These are phyloP conservation scores for Rhododendron vialii DNA, from an alignment of 148 eudicot genomes.

Conservation along the genomic window DNA sequence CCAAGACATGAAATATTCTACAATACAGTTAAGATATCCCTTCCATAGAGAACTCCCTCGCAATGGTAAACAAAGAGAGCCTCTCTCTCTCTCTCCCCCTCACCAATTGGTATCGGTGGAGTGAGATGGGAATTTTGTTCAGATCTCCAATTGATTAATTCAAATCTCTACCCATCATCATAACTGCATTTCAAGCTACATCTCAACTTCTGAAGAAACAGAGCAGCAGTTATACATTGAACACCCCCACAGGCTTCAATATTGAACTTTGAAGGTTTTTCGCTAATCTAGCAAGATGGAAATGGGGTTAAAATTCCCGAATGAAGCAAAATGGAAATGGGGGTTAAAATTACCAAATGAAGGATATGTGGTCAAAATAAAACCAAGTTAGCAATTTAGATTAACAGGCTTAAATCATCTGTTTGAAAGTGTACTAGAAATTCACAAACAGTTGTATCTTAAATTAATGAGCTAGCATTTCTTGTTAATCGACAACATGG, in stretches of 20 bases:
- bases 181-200: neutral
- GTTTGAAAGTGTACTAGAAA: neutral
- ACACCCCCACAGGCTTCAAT: neutral
- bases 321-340: neutral
- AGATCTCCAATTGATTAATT: neutral
- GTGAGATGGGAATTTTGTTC: neutral
- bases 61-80: slow-evolving; percentile 1
- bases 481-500: neutral
- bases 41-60: neutral
- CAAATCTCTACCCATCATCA: neutral
- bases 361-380: neutral
- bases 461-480: too few species aligned
- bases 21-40: neutral
- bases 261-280: neutral
- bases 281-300: neutral
- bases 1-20: neutral
- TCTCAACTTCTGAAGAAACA: neutral
- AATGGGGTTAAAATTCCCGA: neutral
- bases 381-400: neutral
- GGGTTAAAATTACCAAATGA: neutral
- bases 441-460: neutral
- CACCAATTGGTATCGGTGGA: neutral
- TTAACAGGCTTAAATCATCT: neutral
- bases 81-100: neutral
- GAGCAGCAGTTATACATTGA: neutral